phyloP scores from a whole-genome alignment of 768 basidiomycete genomes.

The Fomitopsis serialis region DNA sequence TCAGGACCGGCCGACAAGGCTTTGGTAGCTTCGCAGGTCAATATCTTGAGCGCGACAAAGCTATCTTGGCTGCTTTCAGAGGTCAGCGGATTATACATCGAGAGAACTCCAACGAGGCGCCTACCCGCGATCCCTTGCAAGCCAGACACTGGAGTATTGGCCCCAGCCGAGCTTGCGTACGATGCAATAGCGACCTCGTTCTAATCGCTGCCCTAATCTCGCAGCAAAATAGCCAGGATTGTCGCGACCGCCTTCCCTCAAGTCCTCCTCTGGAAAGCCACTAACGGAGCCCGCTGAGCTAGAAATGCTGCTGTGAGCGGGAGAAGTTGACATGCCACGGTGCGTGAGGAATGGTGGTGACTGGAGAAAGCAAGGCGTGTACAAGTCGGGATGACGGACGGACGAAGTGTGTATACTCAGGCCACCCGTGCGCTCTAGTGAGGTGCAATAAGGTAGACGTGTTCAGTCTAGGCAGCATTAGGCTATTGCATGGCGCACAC shows the following conservation, averaged over 20 bases:
- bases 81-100: background rate
- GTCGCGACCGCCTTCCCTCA: background rate
- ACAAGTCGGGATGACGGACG: background rate
- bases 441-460: too few relatives aligned
- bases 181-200: conserved; percentile 2
- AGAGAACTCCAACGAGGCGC: background rate
- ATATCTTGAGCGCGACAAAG: conserved; percentile 1
- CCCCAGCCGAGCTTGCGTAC: conserved; percentile 2
- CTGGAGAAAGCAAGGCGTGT: background rate
- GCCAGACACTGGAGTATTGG: conserved; percentile 1
- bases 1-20: background rate
- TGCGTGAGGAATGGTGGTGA: background rate
- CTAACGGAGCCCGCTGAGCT: conserved; percentile 1
- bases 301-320: background rate
- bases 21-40: background rate
- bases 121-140: conserved; percentile 1
- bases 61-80: background rate
- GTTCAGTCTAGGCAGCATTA: too few relatives aligned
- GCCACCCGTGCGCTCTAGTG: too few relatives aligned
- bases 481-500: too few relatives aligned
- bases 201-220: background rate
- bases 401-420: too few relatives aligned
- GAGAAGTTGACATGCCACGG: background rate
- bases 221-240: conserved; percentile 3
- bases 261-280: conserved; percentile 1